phyloP scores from a whole-genome alignment of 2,329 filamentous ascomycete species.

The Penicillium sp. region DNA sequence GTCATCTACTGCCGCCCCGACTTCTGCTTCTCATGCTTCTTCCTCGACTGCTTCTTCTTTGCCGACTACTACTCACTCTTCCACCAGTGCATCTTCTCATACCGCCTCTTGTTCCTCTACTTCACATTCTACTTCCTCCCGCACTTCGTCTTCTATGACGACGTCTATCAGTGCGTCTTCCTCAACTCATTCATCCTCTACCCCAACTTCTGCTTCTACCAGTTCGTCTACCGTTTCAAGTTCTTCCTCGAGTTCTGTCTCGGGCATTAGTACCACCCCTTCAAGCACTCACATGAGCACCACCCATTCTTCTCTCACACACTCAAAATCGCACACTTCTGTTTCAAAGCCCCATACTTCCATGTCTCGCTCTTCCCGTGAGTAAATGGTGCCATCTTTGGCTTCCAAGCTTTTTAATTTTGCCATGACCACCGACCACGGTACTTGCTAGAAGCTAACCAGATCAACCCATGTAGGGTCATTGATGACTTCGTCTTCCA shows the following conservation, averaged over 20 bases:
- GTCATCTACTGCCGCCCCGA: conserved; percentile 16
- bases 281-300: not conserved
- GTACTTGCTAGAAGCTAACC: conserved; percentile 5
- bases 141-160: conserved; percentile 21
- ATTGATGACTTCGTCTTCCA: not conserved
- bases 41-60: conserved; percentile 18
- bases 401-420: conserved; percentile 12
- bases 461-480: not conserved
- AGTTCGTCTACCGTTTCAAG: conserved; percentile 18
- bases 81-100: conserved; percentile 19
- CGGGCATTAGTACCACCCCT: conserved; percentile 5
- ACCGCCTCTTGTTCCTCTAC: conserved; percentile 14
- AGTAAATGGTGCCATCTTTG: conserved; percentile 22
- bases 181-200: conserved; percentile 13
- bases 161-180: conserved; percentile 18
- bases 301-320: not conserved
- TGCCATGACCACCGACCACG: not conserved
- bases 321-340: conserved; percentile 4
- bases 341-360: conserved; percentile 7
- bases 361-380: conserved; percentile 15
- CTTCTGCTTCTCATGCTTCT: conserved; percentile 20
- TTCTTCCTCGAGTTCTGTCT: conserved; percentile 7
- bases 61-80: conserved; percentile 24
- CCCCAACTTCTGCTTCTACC: conserved; percentile 18
- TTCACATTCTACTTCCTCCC: conserved; percentile 16